These are phyloP conservation scores for Glycyrrhiza uralensis DNA, from an alignment of 306 rosid species.

Conservation along the genomic window DNA sequence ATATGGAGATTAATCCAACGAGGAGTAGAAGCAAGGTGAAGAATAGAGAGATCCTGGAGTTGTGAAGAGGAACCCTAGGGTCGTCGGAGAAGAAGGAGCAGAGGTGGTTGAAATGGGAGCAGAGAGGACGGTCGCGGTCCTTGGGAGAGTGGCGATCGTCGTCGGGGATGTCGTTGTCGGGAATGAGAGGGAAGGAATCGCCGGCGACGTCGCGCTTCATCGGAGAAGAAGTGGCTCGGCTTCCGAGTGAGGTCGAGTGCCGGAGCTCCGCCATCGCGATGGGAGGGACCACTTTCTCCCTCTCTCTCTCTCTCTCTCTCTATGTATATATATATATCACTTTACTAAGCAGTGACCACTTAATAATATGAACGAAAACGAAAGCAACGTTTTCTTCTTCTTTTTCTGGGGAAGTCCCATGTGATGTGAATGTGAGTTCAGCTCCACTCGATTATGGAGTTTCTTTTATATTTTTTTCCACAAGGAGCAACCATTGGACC, in stretches of 20 bases:
- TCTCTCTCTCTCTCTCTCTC: background rate
- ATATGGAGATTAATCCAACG: constrained; percentile 45
- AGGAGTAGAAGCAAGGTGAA: constrained; percentile 41
- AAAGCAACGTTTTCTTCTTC: constrained; percentile 8
- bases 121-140: constrained; percentile 73
- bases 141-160: constrained; percentile 70
- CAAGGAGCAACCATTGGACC: background rate
- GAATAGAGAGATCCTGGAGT: constrained; percentile 72
- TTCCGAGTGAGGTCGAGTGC: constrained; percentile 69
- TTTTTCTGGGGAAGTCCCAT: constrained; percentile 19
- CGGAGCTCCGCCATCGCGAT: constrained; percentile 89
- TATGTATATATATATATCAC: background rate
- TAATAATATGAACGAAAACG: background rate
- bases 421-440: constrained; percentile 32
- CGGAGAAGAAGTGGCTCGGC: constrained; percentile 77
- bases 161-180: constrained; percentile 48
- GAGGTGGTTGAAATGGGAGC: constrained; percentile 45
- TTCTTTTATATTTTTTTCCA: constrained; percentile 13
- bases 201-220: constrained; percentile 79
- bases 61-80: constrained; percentile 62
- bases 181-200: constrained; percentile 58
- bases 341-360: background rate
- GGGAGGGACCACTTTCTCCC: background rate
- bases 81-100: constrained; percentile 71
- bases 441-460: constrained; percentile 19